Conservation (phyloP, 106 monocot genomes). For the Vanilla planifolia region DNA sequence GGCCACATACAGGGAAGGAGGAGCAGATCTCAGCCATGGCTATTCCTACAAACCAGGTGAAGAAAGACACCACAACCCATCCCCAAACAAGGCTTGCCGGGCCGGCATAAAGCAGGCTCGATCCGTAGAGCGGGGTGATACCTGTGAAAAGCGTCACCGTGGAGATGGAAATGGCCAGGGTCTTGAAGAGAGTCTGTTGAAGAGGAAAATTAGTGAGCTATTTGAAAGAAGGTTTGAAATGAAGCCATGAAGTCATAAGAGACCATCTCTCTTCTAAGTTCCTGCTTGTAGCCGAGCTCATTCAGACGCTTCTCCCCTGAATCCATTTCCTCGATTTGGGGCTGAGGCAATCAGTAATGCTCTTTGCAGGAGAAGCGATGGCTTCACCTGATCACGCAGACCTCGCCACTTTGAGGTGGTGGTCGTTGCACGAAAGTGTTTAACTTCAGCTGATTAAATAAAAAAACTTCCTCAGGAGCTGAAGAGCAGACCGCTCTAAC, state of each 20-base stretch:
- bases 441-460: too few species aligned
- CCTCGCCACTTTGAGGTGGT: too few species aligned
- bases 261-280: slow-evolving; percentile 77
- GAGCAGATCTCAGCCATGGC: slow-evolving; percentile 95
- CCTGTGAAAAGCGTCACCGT: slow-evolving; percentile 89
- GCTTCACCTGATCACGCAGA: too few species aligned
- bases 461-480: too few species aligned
- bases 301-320: slow-evolving; percentile 81
- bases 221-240: too few species aligned
- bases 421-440: too few species aligned
- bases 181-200: slow-evolving; percentile 46
- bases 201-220: background rate
- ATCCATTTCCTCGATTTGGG: too few species aligned
- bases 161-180: slow-evolving; percentile 76
- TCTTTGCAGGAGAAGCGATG: too few species aligned
- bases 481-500: too few species aligned
- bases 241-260: too few species aligned
- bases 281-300: slow-evolving; percentile 88
- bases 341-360: too few species aligned
- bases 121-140: slow-evolving; percentile 75
- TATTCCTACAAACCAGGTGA: slow-evolving; percentile 77
- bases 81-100: slow-evolving; percentile 76
- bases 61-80: slow-evolving; percentile 82
- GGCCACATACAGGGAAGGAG: slow-evolving; percentile 55
- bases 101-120: slow-evolving; percentile 66